A percentile compares a stretch with the other conserved stretches of the same genome.
phyloP scores from a whole-genome alignment of 2,329 filamentous ascomycete genomes.

The Calycina marina region DNA sequence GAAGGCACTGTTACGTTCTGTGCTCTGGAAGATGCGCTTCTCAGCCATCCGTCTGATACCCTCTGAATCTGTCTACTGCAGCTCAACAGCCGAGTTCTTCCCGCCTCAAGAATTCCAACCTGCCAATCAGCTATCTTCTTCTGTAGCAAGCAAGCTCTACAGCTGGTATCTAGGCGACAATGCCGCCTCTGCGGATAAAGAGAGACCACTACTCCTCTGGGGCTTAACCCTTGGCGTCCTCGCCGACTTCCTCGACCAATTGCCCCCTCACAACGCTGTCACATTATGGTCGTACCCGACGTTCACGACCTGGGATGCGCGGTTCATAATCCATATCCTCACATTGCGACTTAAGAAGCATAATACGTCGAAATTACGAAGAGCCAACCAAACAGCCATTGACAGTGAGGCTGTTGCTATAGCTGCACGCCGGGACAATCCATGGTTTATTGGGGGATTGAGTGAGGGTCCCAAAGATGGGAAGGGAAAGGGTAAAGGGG shows the following conservation, averaged over 20 bases:
- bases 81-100: slow-evolving; percentile 34
- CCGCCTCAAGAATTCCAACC: slow-evolving; percentile 4
- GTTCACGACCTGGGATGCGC: slow-evolving; percentile 48
- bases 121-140: background rate
- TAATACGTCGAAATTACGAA: slow-evolving; percentile 25
- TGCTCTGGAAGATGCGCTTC: slow-evolving; percentile 53
- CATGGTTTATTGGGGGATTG: slow-evolving; percentile 11
- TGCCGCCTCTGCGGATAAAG: slow-evolving; percentile 13
- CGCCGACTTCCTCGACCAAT: slow-evolving; percentile 51
- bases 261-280: slow-evolving; percentile 47
- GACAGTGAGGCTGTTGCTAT: slow-evolving; percentile 17
- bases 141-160: slow-evolving; percentile 8
- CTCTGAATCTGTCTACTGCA: slow-evolving; percentile 44
- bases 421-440: slow-evolving; percentile 5
- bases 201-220: slow-evolving; percentile 46
- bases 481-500: slow-evolving; percentile 9
- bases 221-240: slow-evolving; percentile 53
- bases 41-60: slow-evolving; percentile 48
- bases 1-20: slow-evolving; percentile 36
- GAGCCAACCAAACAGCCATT: slow-evolving; percentile 17
- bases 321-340: slow-evolving; percentile 42
- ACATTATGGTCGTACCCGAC: slow-evolving; percentile 53
- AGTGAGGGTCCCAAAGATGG: slow-evolving; percentile 10
- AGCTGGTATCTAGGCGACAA: slow-evolving; percentile 22
- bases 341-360: slow-evolving; percentile 40